Conservation (phyloP, 352 stramenopile species). For the Paralagenidium karlingii region DNA sequence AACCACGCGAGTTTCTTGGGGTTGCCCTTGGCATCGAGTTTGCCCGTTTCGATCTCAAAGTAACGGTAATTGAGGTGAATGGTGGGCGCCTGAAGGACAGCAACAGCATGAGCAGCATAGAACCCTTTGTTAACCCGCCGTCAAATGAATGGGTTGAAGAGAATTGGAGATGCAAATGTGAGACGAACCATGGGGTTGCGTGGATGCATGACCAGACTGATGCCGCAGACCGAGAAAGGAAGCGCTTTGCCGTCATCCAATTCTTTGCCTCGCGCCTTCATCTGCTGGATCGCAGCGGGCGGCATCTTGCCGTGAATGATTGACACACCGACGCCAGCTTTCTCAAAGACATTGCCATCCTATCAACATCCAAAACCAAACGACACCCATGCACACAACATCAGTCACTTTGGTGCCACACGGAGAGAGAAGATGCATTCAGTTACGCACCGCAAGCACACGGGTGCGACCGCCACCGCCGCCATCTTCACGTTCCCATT, state of each 20-base stretch:
- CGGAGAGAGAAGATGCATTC: neutral
- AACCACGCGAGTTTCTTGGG: slow-evolving; percentile 87
- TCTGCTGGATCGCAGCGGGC: slow-evolving; percentile 71
- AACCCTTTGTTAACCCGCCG: too few species aligned
- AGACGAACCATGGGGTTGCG: slow-evolving; percentile 59
- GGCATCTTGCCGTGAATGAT: slow-evolving; percentile 96
- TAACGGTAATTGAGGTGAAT: slow-evolving; percentile 98
- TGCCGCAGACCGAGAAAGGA: slow-evolving; percentile 93
- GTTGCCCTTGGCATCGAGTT: slow-evolving; percentile 65
- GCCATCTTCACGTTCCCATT: slow-evolving; percentile 90
- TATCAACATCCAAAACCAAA: slow-evolving; percentile 25
- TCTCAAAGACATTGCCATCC: slow-evolving; percentile 95
- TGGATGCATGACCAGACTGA: slow-evolving; percentile 97
- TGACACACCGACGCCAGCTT: slow-evolving; percentile 95
- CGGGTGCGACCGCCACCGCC: slow-evolving; percentile 90
- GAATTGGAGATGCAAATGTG: neutral
- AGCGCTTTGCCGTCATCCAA: slow-evolving; percentile 63
- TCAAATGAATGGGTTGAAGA: too few species aligned
- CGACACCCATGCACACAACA: slow-evolving; percentile 9
- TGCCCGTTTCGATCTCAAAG: slow-evolving; percentile 91
- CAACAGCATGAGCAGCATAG: too few species aligned
- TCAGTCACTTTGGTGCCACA: neutral
- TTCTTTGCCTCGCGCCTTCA: slow-evolving; percentile 65
- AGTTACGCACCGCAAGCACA: slow-evolving; percentile 63
- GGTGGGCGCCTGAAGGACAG: slow-evolving; percentile 84